These are phyloP conservation scores for Fusarium sp. DNA, from an alignment of 2,329 filamentous ascomycete genomes.

Conservation along the genomic window DNA sequence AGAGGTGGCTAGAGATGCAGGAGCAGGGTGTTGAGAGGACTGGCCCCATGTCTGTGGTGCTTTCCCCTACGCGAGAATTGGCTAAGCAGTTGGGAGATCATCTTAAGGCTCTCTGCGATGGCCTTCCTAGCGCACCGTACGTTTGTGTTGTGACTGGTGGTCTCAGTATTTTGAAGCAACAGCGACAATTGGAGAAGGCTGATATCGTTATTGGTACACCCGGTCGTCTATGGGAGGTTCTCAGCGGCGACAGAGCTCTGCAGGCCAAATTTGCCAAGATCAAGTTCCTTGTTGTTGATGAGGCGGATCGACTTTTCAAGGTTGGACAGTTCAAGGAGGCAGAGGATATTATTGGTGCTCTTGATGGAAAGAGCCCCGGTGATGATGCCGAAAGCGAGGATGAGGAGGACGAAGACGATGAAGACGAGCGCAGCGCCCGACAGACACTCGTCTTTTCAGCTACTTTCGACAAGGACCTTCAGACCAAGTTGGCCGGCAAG, in stretches of 20 bases:
- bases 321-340: slow-evolving; percentile 96
- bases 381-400: slow-evolving; percentile 64
- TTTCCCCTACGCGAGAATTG: slow-evolving; percentile 92
- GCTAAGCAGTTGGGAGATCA: slow-evolving; percentile 92
- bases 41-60: slow-evolving; percentile 78
- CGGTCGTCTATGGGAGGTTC: slow-evolving; percentile 92
- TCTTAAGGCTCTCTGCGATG: slow-evolving; percentile 77
- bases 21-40: slow-evolving; percentile 48
- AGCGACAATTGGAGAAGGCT: slow-evolving; percentile 82
- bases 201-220: slow-evolving; percentile 96
- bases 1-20: slow-evolving; percentile 74
- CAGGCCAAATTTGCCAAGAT: slow-evolving; percentile 78
- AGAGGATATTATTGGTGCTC: slow-evolving; percentile 82
- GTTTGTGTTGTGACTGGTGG: slow-evolving; percentile 94
- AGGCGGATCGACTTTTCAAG: slow-evolving; percentile 90
- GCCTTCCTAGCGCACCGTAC: slow-evolving; percentile 70
- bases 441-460: slow-evolving; percentile 98
- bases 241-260: slow-evolving; percentile 78
- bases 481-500: slow-evolving; percentile 89
- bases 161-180: slow-evolving; percentile 93
- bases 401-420: slow-evolving; percentile 59
- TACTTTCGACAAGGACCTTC: slow-evolving; percentile 90
- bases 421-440: slow-evolving; percentile 56
- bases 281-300: slow-evolving; percentile 88
- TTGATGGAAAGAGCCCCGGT: slow-evolving; percentile 78